Base-by-base conservation (phyloP, 2,329 filamentous ascomycete genomes). In the Cladosporium sp. region DNA sequence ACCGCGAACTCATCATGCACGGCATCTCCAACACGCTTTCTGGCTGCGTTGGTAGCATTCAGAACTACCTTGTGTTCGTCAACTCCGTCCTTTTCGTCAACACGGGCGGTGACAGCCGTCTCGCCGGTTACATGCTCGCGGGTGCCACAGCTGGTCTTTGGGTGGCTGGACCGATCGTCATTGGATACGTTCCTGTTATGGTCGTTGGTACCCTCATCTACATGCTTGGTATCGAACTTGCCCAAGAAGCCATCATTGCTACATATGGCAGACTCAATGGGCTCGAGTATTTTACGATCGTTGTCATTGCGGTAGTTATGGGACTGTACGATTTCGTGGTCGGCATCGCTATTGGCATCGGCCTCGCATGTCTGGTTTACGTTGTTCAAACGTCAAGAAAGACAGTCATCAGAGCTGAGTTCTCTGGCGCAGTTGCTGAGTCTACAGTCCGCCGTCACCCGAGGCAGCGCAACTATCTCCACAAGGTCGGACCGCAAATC, bases 61-160 rank as follows among this genome's bases (percentile, higher is more conserved):
- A 89, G 78, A 99, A 99, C 77, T 99, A 99, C 74, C 85, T 99
- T 1, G 95, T 99, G 0, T 99, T 98, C 74, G 94, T 94, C 66
- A 99, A 99, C 76, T 97, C 93, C 69, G 86, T 97, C n/a, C 88
- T 99, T 65, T 98, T 99, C 78, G 96, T 98, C 76, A 88, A 91
- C 29, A 96, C 93, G 56, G 95, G 95, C 18, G 95, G 94, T 23
- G 88, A 96, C 75, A 93, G 88, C 72, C 89, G 95, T 58, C 81
- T 96, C 53, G 95, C 93, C 10, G 95, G 95, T 3, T 84, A 93
- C 29, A 86, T 97, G 82, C 85, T 99, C 60, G 95, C 95, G 0
- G 80, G 84, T 26, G 86, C 91, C 5, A 99, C 95, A 0, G 88
- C 89, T 72, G 89, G 89, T 2, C 87, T 98, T 50, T 89, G 97